Evolutionary conservation across 192 early-diverging fungal genomes (phyloP), one percentile per base, ranked within the genome.

Genomic region (Pilobolus umbonatus): DNA sequence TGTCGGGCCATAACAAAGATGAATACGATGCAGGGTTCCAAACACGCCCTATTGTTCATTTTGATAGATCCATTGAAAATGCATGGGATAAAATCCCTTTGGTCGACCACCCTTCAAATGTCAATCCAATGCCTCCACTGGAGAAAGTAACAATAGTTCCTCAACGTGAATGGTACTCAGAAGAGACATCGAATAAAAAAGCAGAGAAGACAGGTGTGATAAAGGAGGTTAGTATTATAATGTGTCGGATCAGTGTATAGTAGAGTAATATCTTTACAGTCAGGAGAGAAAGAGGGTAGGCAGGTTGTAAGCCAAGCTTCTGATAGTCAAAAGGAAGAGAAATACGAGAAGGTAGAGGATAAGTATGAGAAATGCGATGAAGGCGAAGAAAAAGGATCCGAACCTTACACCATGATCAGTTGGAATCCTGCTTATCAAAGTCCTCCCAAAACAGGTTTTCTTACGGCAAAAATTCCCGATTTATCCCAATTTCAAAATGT

Each of bases 71-170:
- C 28, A 43, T 28, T 19, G 19, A 57, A 30, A 67, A 67, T 56
- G 65, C 65, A 31, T 67, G 65, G 65, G 58, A 67, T 36, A 45
- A 49, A 15, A 30, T 48, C 4, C 19, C 60, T 22, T 12, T 25
- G 9, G 10, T 49, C 14, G 49, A 67, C 17, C 30, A 67, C 3
- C 51, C 45, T 32, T 19, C 43, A 30, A 22, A 45, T 4, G 28
- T 56, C 0, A 26, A 61, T 17, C 58, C 65, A n/a, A 60, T 67
- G 59, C 65, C 65, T 15, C 65, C 65, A 2, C 24, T 67, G 1
- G 31, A 14, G 36, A 25, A 26, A 15, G 61, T 67, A 2, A 55
- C 65, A 1, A 46, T 67, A 5, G 9, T 30, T 5, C 36, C 10
- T 26, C 54, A 40, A 11, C 45, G 47, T 7, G 28, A 35, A n/a